Percentiles rank a stretch among this genome's conserved stretches.
Conservation (phyloP, 345 rosid genomes). For the Brassica incana region DNA sequence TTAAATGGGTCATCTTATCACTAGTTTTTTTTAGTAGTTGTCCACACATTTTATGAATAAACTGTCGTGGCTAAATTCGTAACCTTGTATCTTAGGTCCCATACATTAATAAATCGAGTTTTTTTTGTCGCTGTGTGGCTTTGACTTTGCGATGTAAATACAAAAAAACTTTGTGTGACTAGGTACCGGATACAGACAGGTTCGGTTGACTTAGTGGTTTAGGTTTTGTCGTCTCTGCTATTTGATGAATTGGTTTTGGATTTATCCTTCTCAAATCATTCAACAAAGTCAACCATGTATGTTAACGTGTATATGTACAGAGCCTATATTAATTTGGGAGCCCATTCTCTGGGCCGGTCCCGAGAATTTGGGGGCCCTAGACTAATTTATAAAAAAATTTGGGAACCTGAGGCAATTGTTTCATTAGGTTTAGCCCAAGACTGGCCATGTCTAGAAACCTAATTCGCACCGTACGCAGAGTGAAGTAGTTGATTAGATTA, state of each 20-base stretch:
- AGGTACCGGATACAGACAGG: slow-evolving; percentile 23
- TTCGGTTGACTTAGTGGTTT: slow-evolving; percentile 58
- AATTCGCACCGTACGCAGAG: neutral
- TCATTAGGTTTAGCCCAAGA: too few relatives aligned
- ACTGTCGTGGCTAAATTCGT: slow-evolving; percentile 24
- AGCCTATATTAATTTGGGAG: neutral
- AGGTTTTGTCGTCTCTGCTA: slow-evolving; percentile 34
- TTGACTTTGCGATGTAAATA: slow-evolving; percentile 60
- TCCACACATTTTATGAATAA: slow-evolving; percentile 27
- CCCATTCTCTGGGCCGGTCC: neutral
- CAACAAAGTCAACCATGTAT: slow-evolving; percentile 19
- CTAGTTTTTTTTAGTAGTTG: neutral
- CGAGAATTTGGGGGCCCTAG: too few relatives aligned
- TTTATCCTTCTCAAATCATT: slow-evolving; percentile 6
- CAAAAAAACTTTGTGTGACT: slow-evolving; percentile 22
- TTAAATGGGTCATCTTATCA: slow-evolving; percentile 27
- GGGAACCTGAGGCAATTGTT: too few relatives aligned
- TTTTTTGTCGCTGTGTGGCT: slow-evolving; percentile 50
- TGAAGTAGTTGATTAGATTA: too few relatives aligned
- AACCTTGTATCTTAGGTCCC: slow-evolving; percentile 29
- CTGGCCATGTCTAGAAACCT: too few relatives aligned
- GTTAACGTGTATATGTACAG: neutral
- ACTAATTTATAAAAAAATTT: too few relatives aligned
- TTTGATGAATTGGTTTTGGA: slow-evolving; percentile 13
- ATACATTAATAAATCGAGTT: slow-evolving; percentile 14